Percentiles rank a stretch among this genome's conserved stretches.
phyloP scores from a whole-genome alignment of 805 yeast genomes.

The Suhomyces prunicola region DNA sequence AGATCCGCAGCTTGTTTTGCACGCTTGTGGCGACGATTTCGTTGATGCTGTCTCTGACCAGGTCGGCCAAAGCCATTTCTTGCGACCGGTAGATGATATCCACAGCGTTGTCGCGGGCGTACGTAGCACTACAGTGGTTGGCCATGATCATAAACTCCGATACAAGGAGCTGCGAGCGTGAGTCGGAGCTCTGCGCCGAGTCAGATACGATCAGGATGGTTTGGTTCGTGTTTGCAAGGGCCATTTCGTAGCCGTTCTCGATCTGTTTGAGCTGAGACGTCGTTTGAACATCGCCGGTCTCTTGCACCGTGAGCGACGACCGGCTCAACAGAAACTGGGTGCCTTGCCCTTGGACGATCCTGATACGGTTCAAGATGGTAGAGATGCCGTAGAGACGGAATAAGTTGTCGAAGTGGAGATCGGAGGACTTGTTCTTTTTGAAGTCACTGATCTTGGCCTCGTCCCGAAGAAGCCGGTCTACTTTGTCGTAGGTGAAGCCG shows the following conservation, averaged over 20 bases:
- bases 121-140: slow-evolving; percentile 56
- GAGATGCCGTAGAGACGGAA: slow-evolving; percentile 27
- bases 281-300: background rate
- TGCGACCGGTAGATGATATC: slow-evolving; percentile 52
- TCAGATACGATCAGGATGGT: slow-evolving; percentile 11
- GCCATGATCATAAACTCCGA: slow-evolving; percentile 83
- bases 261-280: background rate
- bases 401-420: slow-evolving; percentile 24
- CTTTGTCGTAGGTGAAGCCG: slow-evolving; percentile 58
- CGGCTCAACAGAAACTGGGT: slow-evolving; percentile 15
- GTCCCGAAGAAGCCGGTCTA: slow-evolving; percentile 47
- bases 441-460: slow-evolving; percentile 13
- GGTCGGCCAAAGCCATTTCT: slow-evolving; percentile 23
- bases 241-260: slow-evolving; percentile 16
- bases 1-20: slow-evolving; percentile 13
- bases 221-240: slow-evolving; percentile 10
- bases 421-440: slow-evolving; percentile 5
- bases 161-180: slow-evolving; percentile 62
- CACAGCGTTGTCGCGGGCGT: slow-evolving; percentile 40
- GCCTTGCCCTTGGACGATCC: slow-evolving; percentile 22
- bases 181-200: slow-evolving; percentile 16
- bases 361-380: slow-evolving; percentile 18
- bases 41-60: slow-evolving; percentile 23
- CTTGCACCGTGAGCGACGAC: slow-evolving; percentile 13
- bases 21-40: slow-evolving; percentile 15